Evolutionary conservation across 768 basidiomycete genomes (phyloP), one percentile per base, ranked within the genome.

Genomic region (Naganishia friedmannii): DNA sequence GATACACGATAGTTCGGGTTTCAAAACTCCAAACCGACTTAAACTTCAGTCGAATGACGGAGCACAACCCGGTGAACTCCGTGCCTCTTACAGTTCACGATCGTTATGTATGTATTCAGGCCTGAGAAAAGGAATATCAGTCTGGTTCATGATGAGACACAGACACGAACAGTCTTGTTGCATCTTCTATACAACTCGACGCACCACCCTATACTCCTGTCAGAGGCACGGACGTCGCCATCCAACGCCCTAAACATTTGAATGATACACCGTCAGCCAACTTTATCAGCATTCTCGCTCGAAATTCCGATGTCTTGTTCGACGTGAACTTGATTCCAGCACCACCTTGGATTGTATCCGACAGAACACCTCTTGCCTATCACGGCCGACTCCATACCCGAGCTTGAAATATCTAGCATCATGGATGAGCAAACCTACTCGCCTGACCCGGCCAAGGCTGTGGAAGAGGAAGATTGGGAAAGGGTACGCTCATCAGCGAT

Each of bases 391-490:
- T 2, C 42, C 29, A 4, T 8, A 4, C 23, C 4, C 54, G 19
- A 17, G 9, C 28, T 29, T 23, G n/a, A 12, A 45, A 12, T 10
- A 42, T 42, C n/a, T 4, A 10, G 2, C 26, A 28, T 23, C 10
- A 63, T 63, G 60, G 17, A 42, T 29, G 39, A 29, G 12, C n/a
- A 63, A 63, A 3, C 8, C 19, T 1, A n/a, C 13, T 26, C 60
- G 2, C 21, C 12, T 5, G 39, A 13, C n/a, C 9, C 12, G 19
- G 29, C 6, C 15, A 56, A 46, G 32, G 9, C 21, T 21, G 13
- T 39, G 9, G 68, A 69, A 29, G 68, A 57, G 57, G 68, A 69
- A 31, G 68, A 69, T 28, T 69, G 68, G 68, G 68, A 69, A 57
- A 58, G 15, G 39, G 68, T 60, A 45, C 48, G 68, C 56, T 21